Evolutionary conservation across 305 asterid species (phyloP).

Genomic region (Fraxinus latifolia): DNA sequence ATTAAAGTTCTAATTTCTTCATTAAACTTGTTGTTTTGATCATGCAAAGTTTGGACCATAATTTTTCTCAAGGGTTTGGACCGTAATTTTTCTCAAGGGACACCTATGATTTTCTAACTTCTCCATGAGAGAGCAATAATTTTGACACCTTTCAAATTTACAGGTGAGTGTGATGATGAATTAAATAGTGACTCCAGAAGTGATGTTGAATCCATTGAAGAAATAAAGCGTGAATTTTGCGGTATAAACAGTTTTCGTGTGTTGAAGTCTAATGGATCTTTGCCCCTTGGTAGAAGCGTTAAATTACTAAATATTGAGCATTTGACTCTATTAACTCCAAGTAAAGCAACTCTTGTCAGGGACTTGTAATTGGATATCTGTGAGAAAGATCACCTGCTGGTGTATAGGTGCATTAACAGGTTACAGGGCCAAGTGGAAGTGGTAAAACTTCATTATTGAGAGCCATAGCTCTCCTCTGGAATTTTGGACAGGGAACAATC

Average conservation of each 20-base stretch:
- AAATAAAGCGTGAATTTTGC: slow-evolving; percentile 48
- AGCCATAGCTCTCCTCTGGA: slow-evolving; percentile 91
- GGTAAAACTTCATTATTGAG: slow-evolving; percentile 89
- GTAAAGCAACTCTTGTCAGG: slow-evolving; percentile 57
- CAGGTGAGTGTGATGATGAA: slow-evolving; percentile 75
- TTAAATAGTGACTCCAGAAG: slow-evolving; percentile 24
- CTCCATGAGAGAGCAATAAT: neutral
- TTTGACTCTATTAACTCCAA: slow-evolving; percentile 75
- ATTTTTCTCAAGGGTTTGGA: neutral
- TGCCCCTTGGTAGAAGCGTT: slow-evolving; percentile 30
- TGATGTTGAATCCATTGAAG: slow-evolving; percentile 38
- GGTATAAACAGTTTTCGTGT: slow-evolving; percentile 24
- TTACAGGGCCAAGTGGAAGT: slow-evolving; percentile 93
- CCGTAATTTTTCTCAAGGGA: neutral
- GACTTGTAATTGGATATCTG: slow-evolving; percentile 66
- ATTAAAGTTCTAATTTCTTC: neutral
- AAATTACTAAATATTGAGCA: slow-evolving; percentile 55
- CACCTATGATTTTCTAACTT: slow-evolving; percentile 10
- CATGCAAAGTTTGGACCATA: neutral
- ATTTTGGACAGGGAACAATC: slow-evolving; percentile 66
- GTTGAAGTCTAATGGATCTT: slow-evolving; percentile 50
- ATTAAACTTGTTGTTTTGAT: slow-evolving; percentile 8
- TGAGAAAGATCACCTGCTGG: slow-evolving; percentile 77
- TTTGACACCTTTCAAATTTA: slow-evolving; percentile 22
- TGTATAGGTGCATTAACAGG: slow-evolving; percentile 39